These are phyloP conservation scores for Plasmodiophora brassicae DNA, from an alignment of 208 protist species.

Conservation along the genomic window DNA sequence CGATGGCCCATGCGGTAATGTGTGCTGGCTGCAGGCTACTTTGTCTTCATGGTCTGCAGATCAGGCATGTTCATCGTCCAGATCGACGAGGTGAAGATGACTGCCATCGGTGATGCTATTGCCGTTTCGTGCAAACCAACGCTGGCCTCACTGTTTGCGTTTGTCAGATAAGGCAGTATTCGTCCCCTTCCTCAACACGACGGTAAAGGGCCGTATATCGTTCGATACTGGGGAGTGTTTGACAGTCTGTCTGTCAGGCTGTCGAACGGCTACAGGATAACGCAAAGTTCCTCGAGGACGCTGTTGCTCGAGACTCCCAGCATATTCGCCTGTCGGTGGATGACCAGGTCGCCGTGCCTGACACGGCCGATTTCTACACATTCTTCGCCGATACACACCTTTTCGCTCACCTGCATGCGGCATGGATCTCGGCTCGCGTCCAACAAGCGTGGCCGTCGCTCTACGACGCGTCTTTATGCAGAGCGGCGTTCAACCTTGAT, in stretches of 20 bases:
- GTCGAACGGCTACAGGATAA: neutral
- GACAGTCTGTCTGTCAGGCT: no score
- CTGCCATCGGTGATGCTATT: neutral
- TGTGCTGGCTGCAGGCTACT: neutral
- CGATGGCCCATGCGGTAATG: neutral
- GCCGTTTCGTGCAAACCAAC: no score
- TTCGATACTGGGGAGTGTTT: no score
- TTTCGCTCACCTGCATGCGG: neutral
- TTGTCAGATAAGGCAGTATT: neutral
- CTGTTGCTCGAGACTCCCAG: neutral
- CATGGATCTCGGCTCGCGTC: neutral
- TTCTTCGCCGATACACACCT: neutral
- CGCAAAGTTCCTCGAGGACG: neutral
- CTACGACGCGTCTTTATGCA: neutral
- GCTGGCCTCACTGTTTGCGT: neutral
- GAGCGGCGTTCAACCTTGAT: neutral
- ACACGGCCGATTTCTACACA: neutral
- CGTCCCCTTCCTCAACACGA: neutral
- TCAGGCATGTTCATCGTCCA: neutral
- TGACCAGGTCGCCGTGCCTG: neutral
- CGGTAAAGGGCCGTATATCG: no score
- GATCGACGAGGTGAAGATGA: neutral
- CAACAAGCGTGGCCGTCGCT: neutral
- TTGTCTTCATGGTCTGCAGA: conserved; percentile 17
- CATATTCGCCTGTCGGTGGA: neutral